Evolutionary conservation across 2,329 filamentous ascomycete genomes (phyloP), one percentile per base, ranked within the genome.

Genomic region (Dothideomycetidae sp.): DNA sequence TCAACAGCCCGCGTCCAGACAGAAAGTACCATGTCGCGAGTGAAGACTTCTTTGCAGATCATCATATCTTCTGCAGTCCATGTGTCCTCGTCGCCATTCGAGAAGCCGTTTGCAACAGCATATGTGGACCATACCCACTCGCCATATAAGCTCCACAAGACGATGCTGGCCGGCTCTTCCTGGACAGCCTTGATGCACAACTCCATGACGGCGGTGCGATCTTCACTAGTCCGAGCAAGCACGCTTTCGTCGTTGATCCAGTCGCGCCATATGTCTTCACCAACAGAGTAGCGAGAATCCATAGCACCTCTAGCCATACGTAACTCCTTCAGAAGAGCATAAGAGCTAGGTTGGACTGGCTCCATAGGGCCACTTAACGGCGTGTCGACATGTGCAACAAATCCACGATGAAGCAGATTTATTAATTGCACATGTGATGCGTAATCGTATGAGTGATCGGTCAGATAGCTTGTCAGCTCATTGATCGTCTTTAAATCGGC

Each of bases 51-150:
- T 48, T 72, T 71, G 35, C 76, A 81, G 42, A 81, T 62, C 35
- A 70, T 59, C 49, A 73, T 73, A 47, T 86, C 81, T 17, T 85
- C 79, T 17, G 74, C 68, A 5, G 75, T 60, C 71, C 64, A 68
- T 16, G 54, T 50, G 18, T 36, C 44, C 37, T 57, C 54, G 17
- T 54, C 55, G 5, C 53, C 51, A 7, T 49, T 51, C 82, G 70
- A 66, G 37, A 60, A 57, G 41, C 67, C 68, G 53, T 77, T 72
- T 48, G 72, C 75, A 46, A 73, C 71, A 36, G 67, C 66, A 55
- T 81, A 77, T 9, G 85, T 72, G 13, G 71, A 70, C 67, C 78
- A 77, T 44, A 86, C 75, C 58, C 78, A 88, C 49, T 85, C 75
- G 56, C 78, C 82, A 53, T 86, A 88, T 17, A 75, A 69, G 42